Conservation (phyloP, 148 eudicot species). For the Limonium bicolor region DNA sequence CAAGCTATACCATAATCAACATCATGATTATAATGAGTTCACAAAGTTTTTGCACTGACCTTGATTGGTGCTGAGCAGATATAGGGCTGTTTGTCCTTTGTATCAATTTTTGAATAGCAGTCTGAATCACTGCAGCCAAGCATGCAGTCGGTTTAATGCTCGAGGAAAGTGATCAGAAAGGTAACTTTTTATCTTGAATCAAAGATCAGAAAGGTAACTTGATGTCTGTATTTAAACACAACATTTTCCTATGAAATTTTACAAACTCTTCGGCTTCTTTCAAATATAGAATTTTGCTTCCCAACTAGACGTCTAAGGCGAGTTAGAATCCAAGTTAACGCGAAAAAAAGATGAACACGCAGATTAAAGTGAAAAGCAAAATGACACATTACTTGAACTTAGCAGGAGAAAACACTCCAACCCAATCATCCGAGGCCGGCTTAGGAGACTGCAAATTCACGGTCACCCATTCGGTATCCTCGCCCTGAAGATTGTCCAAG, state of each 20-base stretch:
- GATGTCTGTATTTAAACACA: too few relatives aligned
- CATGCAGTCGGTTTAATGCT: slow-evolving; percentile 1
- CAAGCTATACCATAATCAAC: background rate
- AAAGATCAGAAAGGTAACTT: background rate
- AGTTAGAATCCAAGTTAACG: background rate
- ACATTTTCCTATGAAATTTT: too few relatives aligned
- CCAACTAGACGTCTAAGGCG: background rate
- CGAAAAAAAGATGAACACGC: background rate
- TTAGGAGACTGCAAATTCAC: slow-evolving; percentile 33
- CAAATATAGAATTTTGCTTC: background rate
- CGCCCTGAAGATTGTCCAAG: too few relatives aligned
- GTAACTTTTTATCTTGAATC: background rate
- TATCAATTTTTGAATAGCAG: slow-evolving; percentile 33
- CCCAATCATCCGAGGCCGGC: slow-evolving; percentile 65
- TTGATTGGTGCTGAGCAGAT: slow-evolving; percentile 83
- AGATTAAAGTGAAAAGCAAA: background rate
- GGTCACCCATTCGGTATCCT: slow-evolving; percentile 55
- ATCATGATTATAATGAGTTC: background rate
- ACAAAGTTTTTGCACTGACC: slow-evolving; percentile 21
- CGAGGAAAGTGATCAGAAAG: too few relatives aligned
- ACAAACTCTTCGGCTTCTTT: background rate
- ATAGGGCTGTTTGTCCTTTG: slow-evolving; percentile 40
- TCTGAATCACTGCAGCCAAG: slow-evolving; percentile 39
- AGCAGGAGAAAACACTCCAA: slow-evolving; percentile 86
- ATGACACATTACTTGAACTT: slow-evolving; percentile 17